A percentile compares a stretch with the other conserved stretches of the same genome.
Evolutionary conservation across 2,329 filamentous ascomycete genomes (phyloP).

Genomic region (Grosmannia penicillata): DNA sequence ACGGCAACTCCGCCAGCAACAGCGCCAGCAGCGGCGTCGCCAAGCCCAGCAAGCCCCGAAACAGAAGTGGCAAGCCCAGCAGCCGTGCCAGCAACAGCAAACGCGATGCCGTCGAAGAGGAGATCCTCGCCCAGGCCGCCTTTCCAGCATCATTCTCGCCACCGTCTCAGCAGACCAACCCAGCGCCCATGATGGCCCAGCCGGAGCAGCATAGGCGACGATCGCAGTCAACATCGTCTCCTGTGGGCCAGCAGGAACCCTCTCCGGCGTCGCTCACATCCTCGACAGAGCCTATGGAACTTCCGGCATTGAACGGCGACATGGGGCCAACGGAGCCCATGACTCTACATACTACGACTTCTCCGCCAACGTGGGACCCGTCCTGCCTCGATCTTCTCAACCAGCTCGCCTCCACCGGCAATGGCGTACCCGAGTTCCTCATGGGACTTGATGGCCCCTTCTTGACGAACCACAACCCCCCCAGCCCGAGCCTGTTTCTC

Average conservation of each 20-base stretch:
- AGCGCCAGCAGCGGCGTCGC: neutral
- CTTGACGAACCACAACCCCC: neutral
- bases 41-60: neutral
- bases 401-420: slow-evolving; percentile 2
- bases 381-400: slow-evolving; percentile 4
- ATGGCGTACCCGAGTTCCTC: slow-evolving; percentile 7
- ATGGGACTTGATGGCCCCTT: slow-evolving; percentile 14
- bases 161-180: too few species aligned
- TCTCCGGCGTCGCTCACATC: neutral
- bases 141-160: too few species aligned
- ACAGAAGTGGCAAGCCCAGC: neutral
- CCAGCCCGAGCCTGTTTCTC: neutral
- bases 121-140: too few species aligned
- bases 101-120: too few species aligned
- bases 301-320: neutral
- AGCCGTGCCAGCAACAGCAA: too few species aligned
- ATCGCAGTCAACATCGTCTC: neutral
- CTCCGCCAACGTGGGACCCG: slow-evolving; percentile 1
- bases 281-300: neutral
- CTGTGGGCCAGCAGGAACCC: neutral
- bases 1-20: neutral
- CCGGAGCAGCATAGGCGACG: neutral
- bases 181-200: neutral
- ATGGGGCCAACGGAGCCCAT: too few species aligned
- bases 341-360: too few species aligned